These are phyloP conservation scores for Gnomoniopsis smithogilvyi DNA, from an alignment of 2,329 filamentous ascomycete genomes.

Conservation along the genomic window DNA sequence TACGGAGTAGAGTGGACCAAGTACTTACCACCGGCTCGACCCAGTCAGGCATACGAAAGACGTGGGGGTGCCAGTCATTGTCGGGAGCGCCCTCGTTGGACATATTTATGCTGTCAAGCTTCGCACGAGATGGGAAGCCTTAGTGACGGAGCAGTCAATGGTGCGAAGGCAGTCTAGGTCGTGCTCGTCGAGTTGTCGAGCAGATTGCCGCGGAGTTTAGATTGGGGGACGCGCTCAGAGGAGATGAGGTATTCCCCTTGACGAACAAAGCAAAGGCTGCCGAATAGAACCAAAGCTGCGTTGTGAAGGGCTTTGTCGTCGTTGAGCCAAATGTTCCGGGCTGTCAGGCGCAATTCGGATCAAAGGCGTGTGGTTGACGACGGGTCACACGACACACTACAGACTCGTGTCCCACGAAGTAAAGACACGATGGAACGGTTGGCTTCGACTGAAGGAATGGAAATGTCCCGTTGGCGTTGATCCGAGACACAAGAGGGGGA, in stretches of 20 bases:
- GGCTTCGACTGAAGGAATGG: not conserved
- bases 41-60: conserved; percentile 30
- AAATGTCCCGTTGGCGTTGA: not conserved
- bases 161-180: not conserved
- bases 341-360: not conserved
- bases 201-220: not conserved
- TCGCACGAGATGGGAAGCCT: not conserved
- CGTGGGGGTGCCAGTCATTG: conserved; percentile 18
- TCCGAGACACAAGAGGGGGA: not conserved
- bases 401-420: not conserved
- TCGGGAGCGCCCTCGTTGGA: conserved; percentile 1
- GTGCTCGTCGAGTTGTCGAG: not conserved
- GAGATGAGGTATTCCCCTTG: not conserved
- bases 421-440: not conserved
- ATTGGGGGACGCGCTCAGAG: not conserved
- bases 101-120: not conserved
- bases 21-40: conserved; percentile 30
- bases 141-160: not conserved
- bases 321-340: not conserved
- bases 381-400: not conserved
- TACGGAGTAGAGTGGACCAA: not conserved
- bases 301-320: not conserved
- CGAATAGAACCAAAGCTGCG: not conserved
- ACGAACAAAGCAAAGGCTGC: not conserved
- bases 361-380: not conserved